Evolutionary conservation across 305 asterid genomes (phyloP), one percentile per base, ranked within the genome.

Genomic region (Rubia tinctorum): DNA sequence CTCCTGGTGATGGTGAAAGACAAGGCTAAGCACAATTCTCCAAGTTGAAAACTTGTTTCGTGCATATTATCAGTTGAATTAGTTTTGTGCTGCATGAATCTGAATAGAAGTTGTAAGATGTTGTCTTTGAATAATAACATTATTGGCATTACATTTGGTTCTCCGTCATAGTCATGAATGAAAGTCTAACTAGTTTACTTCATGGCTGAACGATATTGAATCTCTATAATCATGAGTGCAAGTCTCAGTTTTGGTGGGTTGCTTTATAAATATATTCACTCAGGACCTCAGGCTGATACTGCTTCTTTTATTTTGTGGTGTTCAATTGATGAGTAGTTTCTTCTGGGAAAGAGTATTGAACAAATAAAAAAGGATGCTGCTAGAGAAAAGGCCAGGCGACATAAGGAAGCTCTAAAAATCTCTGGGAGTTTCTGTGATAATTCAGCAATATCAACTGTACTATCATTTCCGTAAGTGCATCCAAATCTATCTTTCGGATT

Each of bases 311-410:
- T 17, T 79, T 59, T 20, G 9, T 42, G 55, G 27, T 66, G 55
- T 42, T 66, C 66, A 62, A 67, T 73, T 75, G 58, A n/a, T 68
- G 64, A 77, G 44, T 78, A 90, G 90, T 76, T 90, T 82, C 85
- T 79, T 63, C 79, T 83, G 81, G 90, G 93, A 62, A 88, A 90
- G 80, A 84, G 83, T 80, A 78, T 88, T 80, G 90, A 88, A 66
- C 88, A 88, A 78, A 88, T 90, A 69, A 82, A 85, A 82, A 74
- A 79, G 80, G 91, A 80, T 39, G 87, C 85, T 66, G 84, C 84
- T 23, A 59, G 68, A 63, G 91, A 75, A 75, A 85, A 82, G 78
- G 80, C 72, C 73, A 82, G 84, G 76, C 84, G 79, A 62, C 83
- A 69, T 72, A 71, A 82, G 59, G 82, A 75, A 73, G 66, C 76